Percentiles rank a stretch among this genome's conserved stretches.
Conservation (phyloP, 2,329 filamentous ascomycete genomes). For the Hymenotorrendiella dingleyae region DNA sequence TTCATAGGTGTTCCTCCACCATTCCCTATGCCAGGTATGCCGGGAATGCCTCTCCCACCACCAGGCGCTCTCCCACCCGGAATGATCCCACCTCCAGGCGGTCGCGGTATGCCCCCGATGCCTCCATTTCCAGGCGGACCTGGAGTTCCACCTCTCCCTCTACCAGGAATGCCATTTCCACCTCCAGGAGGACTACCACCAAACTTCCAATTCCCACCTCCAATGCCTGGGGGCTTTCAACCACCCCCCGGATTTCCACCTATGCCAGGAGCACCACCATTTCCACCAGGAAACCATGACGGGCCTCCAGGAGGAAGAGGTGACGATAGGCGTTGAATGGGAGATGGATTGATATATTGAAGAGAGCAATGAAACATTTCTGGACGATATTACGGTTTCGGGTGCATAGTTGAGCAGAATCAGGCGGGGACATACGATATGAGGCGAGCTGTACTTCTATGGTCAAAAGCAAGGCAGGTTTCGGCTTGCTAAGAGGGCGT, state of each 20-base stretch:
- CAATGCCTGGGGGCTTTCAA: constrained; percentile 24
- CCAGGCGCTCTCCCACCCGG: constrained; percentile 19
- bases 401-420: too few species aligned
- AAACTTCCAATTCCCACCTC: constrained; percentile 44
- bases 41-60: constrained; percentile 35
- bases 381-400: too few species aligned
- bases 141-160: constrained; percentile 16
- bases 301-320: constrained; percentile 9
- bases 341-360: not conserved
- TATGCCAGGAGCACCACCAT: constrained; percentile 12
- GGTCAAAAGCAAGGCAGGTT: not conserved
- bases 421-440: not conserved
- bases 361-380: not conserved
- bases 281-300: constrained; percentile 5
- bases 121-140: constrained; percentile 18
- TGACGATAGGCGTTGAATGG: constrained; percentile 8
- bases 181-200: constrained; percentile 43
- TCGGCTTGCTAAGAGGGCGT: constrained; percentile 6
- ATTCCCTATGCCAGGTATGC: constrained; percentile 39
- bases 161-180: constrained; percentile 38
- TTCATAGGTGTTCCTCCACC: constrained; percentile 42
- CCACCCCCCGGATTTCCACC: constrained; percentile 19
- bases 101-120: constrained; percentile 25
- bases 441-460: not conserved
- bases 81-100: constrained; percentile 27